Evolutionary conservation across 441 rosid genomes (phyloP), one percentile per base, ranked within the genome.

Genomic region (Syzygium syzygioides): DNA sequence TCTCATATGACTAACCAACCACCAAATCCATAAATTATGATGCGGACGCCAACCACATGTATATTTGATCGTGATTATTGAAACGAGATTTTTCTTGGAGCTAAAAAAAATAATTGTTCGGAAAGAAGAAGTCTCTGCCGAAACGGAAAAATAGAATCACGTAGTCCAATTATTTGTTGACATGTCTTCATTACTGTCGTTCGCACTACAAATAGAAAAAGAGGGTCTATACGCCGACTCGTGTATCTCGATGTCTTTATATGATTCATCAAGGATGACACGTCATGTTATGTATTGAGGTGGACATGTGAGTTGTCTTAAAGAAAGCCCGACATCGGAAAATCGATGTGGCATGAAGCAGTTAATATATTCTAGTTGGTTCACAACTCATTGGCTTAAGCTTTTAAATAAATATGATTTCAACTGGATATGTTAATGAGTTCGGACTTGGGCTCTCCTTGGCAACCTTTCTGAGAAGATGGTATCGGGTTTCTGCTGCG

Each of bases 271-370:
- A 6, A 34, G 48, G 79, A 4, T 6, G 48, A 68, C 7, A 14
- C 26, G 1, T 45, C 48, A 45, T 45, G 48, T 1, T 45, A 45
- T 45, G 9, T 45, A 8, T 45, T 45, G 1, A 45, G 48, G 1
- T 45, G 48, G 9, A 45, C 48, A 1, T 45, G 48, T 45, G 9
- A 45, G 48, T 45, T 45, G 45, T 45, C 1, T 45, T 45, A 45
- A 45, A 45, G 7, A 41, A 41, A 6, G 5, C 7, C 45, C 7
- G 5, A 41, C 45, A 41, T 41, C 7, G 45, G 7, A 41, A 41
- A 41, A 41, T 41, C 7, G 48, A 45, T 45, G 0, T 45, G 1
- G 2, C 7, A 45, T 1, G 1, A 7, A 45, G 9, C 1, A 45
- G 48, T 45, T 45, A 45, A 45, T 45, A 45, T 45, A 45, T 6